Evolutionary conservation across 1,284 basidiomycete genomes (phyloP).

Genomic region (Fistulinella staudtii): DNA sequence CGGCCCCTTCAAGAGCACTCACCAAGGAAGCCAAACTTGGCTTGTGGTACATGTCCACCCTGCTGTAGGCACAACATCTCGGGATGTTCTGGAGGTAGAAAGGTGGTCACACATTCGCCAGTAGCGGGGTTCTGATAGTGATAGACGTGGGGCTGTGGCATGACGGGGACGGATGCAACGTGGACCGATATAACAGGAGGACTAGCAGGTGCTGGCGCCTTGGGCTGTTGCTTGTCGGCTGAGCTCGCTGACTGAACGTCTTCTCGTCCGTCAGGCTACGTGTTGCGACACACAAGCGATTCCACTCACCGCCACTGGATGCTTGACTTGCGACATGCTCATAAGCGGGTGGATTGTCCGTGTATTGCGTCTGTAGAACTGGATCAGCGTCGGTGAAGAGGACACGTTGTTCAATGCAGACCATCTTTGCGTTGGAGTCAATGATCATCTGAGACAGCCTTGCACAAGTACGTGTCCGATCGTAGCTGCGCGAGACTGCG

Average conservation of each 20-base stretch:
- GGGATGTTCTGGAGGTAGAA: conserved; percentile 69
- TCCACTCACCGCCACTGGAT: conserved; percentile 16
- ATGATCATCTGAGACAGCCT: conserved; percentile 20
- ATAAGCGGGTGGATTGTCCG: conserved; percentile 29
- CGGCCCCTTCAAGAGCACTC: conserved; percentile 28
- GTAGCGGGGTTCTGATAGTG: conserved; percentile 44
- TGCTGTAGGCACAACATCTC: conserved; percentile 76
- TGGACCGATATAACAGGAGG: conserved; percentile 21
- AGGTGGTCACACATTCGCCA: conserved; percentile 45
- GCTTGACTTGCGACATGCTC: conserved; percentile 18
- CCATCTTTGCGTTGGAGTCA: conserved; percentile 27
- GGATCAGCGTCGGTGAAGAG: neutral
- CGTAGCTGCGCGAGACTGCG: conserved; percentile 13
- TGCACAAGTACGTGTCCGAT: neutral
- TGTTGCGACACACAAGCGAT: neutral
- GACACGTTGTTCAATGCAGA: conserved; percentile 1
- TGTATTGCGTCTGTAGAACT: conserved; percentile 19
- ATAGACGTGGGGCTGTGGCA: conserved; percentile 32
- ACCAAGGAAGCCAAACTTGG: conserved; percentile 67
- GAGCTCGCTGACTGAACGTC: conserved; percentile 1
- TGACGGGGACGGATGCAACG: conserved; percentile 22
- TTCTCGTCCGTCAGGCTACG: conserved; percentile 10
- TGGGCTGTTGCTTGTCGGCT: conserved; percentile 17
- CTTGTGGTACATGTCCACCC: conserved; percentile 59
- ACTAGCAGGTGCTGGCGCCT: conserved; percentile 4